These are phyloP conservation scores for Neonectria hederae DNA, from an alignment of 2,329 filamentous ascomycete species.

Conservation along the genomic window DNA sequence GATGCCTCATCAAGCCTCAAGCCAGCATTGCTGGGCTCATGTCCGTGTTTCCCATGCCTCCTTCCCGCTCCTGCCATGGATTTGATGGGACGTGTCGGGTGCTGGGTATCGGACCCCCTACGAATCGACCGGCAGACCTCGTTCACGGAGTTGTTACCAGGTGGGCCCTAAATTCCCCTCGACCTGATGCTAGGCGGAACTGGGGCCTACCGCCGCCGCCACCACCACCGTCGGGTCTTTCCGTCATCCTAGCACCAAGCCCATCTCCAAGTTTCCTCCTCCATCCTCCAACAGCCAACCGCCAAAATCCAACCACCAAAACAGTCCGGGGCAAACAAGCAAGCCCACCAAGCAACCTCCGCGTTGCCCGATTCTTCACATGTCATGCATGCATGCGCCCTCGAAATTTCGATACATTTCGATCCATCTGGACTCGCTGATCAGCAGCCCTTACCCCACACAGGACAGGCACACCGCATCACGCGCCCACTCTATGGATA, in stretches of 20 bases:
- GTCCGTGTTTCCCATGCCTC: not conserved
- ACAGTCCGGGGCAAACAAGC: not conserved
- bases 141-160: not conserved
- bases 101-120: not conserved
- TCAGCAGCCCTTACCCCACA: not conserved
- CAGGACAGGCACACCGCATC: conserved; percentile 6
- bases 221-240: conserved; percentile 15
- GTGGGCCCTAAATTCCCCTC: conserved; percentile 12
- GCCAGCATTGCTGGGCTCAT: not conserved
- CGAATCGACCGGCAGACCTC: not conserved
- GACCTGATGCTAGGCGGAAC: conserved; percentile 30
- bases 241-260: not conserved
- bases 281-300: not conserved
- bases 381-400: conserved; percentile 1
- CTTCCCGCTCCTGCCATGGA: not conserved
- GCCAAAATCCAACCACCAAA: not conserved
- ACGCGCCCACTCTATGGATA: not conserved
- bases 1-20: not conserved
- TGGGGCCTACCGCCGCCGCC: conserved; percentile 33
- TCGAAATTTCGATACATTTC: not conserved
- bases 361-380: conserved; percentile 1
- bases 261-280: not conserved
- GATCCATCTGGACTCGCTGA: not conserved
- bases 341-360: not conserved
- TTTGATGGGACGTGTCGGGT: not conserved